Evolutionary conservation across 345 rosid species (phyloP).

Genomic region (Camelina hispida): DNA sequence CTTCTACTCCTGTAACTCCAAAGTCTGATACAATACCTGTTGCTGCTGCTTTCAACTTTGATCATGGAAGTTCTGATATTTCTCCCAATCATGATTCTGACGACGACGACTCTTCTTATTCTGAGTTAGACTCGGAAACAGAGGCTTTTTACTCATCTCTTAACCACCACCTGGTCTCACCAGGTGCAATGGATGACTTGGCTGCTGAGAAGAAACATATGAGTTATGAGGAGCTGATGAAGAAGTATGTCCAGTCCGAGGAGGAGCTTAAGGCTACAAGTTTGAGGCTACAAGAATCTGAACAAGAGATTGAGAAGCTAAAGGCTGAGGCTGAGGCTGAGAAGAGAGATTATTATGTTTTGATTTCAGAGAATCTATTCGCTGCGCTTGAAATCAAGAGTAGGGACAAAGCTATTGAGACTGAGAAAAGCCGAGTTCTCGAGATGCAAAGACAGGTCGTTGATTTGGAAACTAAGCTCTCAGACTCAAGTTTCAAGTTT

Average conservation of each 20-base stretch:
- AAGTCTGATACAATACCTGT: slow-evolving; percentile 51
- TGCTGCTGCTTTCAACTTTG: slow-evolving; percentile 62
- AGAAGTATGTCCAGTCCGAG: slow-evolving; percentile 44
- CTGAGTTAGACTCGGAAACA: slow-evolving; percentile 74
- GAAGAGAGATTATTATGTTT: slow-evolving; percentile 41
- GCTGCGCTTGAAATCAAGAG: slow-evolving; percentile 46
- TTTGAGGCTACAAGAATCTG: slow-evolving; percentile 55
- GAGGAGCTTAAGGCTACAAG: slow-evolving; percentile 56
- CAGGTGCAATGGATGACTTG: slow-evolving; percentile 30
- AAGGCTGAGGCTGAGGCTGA: slow-evolving; percentile 52
- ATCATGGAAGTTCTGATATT: slow-evolving; percentile 57
- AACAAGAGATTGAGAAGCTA: slow-evolving; percentile 61
- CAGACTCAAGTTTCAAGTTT: slow-evolving; percentile 38
- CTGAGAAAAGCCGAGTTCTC: slow-evolving; percentile 43
- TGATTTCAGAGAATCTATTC: slow-evolving; percentile 26
- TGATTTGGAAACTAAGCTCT: slow-evolving; percentile 48
- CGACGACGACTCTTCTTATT: slow-evolving; percentile 52
- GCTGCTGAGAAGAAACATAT: slow-evolving; percentile 37
- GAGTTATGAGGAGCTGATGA: slow-evolving; percentile 50
- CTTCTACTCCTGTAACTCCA: slow-evolving; percentile 51
- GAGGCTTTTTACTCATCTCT: slow-evolving; percentile 67
- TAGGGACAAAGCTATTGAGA: slow-evolving; percentile 45
- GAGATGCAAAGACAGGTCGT: slow-evolving; percentile 45
- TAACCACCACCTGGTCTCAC: slow-evolving; percentile 48
- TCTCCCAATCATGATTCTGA: slow-evolving; percentile 61